A percentile compares a stretch with the other conserved stretches of the same genome.
Evolutionary conservation across 1,284 basidiomycete species (phyloP).

Genomic region (Megacollybia platyphylla): DNA sequence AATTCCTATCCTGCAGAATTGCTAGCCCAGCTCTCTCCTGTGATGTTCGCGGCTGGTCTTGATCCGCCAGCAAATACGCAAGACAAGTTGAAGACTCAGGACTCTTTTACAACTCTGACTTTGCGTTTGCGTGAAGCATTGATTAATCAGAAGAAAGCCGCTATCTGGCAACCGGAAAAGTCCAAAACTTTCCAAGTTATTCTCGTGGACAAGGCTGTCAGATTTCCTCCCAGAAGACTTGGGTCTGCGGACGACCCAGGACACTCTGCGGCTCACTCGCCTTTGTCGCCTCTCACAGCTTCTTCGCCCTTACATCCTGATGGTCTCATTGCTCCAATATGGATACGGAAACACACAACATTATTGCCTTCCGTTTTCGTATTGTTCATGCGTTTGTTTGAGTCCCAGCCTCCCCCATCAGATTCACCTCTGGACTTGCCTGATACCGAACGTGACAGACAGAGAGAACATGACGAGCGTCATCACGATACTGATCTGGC

Average conservation of each 20-base stretch:
- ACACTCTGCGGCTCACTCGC: conserved; percentile 60
- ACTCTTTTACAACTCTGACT: conserved; percentile 43
- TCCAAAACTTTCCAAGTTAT: conserved; percentile 69
- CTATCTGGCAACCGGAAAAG: conserved; percentile 53
- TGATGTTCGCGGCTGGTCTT: conserved; percentile 89
- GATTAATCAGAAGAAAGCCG: conserved; percentile 44
- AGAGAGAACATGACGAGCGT: conserved; percentile 57
- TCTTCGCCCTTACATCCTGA: conserved; percentile 87
- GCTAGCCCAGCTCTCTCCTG: conserved; percentile 73
- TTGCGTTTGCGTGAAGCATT: conserved; percentile 51
- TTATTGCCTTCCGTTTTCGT: conserved; percentile 90
- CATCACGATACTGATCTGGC: conserved; percentile 65
- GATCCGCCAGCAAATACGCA: conserved; percentile 19
- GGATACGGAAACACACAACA: conserved; percentile 91
- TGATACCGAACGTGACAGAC: conserved; percentile 36
- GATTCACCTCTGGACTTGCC: conserved; percentile 40
- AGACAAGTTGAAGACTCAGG: conserved; percentile 25
- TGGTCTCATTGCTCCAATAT: conserved; percentile 91
- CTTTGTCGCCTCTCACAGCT: conserved; percentile 80
- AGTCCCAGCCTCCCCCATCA: conserved; percentile 31
- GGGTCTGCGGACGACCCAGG: conserved; percentile 40
- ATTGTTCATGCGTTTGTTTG: conserved; percentile 74
- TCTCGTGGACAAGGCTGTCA: conserved; percentile 71
- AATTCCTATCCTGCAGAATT: conserved; percentile 84
- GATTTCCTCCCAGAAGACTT: conserved; percentile 81